Base-by-base conservation (phyloP, 164 flowering plant genomes). In the Umbilicus rupestris region DNA sequence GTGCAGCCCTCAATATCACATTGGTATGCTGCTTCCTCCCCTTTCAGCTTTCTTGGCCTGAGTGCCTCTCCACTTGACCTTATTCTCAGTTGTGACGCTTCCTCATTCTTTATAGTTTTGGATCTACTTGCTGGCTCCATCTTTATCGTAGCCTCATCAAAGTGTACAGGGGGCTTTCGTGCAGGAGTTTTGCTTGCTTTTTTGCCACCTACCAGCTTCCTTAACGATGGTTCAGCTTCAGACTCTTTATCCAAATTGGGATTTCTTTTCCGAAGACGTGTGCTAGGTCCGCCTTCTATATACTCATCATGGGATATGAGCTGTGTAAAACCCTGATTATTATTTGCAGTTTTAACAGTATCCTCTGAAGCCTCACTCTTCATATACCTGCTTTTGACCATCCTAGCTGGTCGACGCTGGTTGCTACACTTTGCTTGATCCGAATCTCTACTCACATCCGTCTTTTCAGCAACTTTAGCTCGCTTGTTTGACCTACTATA, bases 1-100 rank as follows among this genome's bases (percentile, higher is more conserved):
- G 74, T 73, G 82, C 99, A 95, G 0, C 94, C 97, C 17, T 95
- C 99, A 67, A 95, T 66, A 63, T 95, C 85, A 71, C 99, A 95
- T 46, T 60, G 77, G 73, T 80, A 85, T 39, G 80, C 88, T 31
- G 59, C 83, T 66, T 79, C 91, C 52, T 74, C 87, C 57, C 78
- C 83, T 52, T 39, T 60, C 65, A 33, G 45, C 17, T 62, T 68
- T 28, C 37, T 59, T 19, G 39, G 55, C 3, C 37, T 68, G 39
- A 24, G 35, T 59, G 72, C 77, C 60, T 65, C 55, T 39, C 24
- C 66, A 28, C 65, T 63, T 41, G 17, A 17, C 44, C 65, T 37
- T 63, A 63, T 16, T 41, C 65, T 39, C 46, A 29, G 29, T 28
- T 15, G 60, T 15, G 33, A 7, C 19, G 12, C 60, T 55, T 55